phyloP scores from a whole-genome alignment of 352 stramenopile genomes.

The Pythium insidiosum region DNA sequence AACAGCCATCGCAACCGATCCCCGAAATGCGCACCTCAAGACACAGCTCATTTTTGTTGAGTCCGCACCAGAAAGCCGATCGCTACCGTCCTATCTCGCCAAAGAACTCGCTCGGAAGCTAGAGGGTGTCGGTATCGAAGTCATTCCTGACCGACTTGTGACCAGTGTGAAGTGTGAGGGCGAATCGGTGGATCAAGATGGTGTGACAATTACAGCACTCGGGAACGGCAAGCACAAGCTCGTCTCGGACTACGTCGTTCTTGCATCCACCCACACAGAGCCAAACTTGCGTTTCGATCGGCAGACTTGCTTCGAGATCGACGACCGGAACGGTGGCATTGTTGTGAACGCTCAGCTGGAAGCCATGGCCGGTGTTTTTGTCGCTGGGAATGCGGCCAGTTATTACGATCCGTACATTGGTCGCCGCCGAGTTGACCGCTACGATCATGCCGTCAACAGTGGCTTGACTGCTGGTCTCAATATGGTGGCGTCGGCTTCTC shows the following conservation, averaged over 20 bases:
- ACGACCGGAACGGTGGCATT: constrained; percentile 82
- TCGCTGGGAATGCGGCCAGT: constrained; percentile 83
- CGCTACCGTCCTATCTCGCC: constrained; percentile 84
- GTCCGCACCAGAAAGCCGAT: constrained; percentile 33
- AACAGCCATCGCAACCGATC: constrained; percentile 57
- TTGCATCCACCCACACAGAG: constrained; percentile 89
- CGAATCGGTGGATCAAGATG: constrained; percentile 28
- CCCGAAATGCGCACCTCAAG: constrained; percentile 33
- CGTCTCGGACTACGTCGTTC: constrained; percentile 85
- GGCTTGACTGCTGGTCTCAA: constrained; percentile 83
- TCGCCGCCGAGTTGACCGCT: constrained; percentile 81
- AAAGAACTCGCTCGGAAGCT: constrained; percentile 56
- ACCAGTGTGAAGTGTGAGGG: constrained; percentile 60
- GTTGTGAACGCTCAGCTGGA: constrained; percentile 89
- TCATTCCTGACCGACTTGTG: constrained; percentile 63
- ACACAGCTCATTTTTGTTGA: constrained; percentile 54
- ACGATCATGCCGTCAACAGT: constrained; percentile 91
- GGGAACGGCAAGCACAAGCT: constrained; percentile 62
- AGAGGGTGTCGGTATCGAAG: constrained; percentile 43
- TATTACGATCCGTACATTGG: constrained; percentile 88
- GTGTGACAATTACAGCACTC: constrained; percentile 48
- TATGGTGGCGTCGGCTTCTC: constrained; percentile 59
- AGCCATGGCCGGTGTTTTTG: constrained; percentile 84
- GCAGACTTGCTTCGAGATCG: constrained; percentile 71
- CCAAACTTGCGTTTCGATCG: constrained; percentile 66